phyloP scores from a whole-genome alignment of 768 basidiomycete species.

The Termitomyces sp. region DNA sequence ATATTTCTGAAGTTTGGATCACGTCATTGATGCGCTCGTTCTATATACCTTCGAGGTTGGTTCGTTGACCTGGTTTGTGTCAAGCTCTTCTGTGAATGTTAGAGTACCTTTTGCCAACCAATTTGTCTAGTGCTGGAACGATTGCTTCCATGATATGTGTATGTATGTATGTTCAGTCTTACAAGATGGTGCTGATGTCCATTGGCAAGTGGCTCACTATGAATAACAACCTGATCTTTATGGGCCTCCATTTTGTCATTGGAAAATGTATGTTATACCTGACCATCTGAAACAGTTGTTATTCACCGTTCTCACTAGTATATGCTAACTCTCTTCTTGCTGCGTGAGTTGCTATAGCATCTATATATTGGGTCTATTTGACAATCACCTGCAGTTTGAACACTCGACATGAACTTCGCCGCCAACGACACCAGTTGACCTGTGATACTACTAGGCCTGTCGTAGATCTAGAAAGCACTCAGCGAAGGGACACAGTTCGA shows the following conservation, averaged over 20 bases:
- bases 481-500: neutral
- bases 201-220: conserved; percentile 46
- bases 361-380: neutral
- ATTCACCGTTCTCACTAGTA: neutral
- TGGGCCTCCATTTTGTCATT: conserved; percentile 40
- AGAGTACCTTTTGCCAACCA: neutral
- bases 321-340: conserved; percentile 19
- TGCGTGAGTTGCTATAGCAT: conserved; percentile 22
- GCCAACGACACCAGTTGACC: neutral
- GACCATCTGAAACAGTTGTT: neutral
- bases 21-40: conserved; percentile 37
- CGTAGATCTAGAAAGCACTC: neutral
- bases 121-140: conserved; percentile 36
- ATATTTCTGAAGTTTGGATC: conserved; percentile 30
- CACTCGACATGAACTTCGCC: conserved; percentile 22
- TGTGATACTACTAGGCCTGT: neutral
- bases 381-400: conserved; percentile 17
- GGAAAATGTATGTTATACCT: conserved; percentile 29
- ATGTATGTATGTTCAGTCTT: conserved; percentile 16
- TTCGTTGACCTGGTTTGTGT: conserved; percentile 33
- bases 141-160: conserved; percentile 50
- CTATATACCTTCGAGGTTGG: conserved; percentile 44
- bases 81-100: neutral
- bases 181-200: conserved; percentile 4
- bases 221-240: conserved; percentile 36